Evolutionary conservation across 331 rosid genomes (phyloP).

Genomic region (Quercus tomentella): DNA sequence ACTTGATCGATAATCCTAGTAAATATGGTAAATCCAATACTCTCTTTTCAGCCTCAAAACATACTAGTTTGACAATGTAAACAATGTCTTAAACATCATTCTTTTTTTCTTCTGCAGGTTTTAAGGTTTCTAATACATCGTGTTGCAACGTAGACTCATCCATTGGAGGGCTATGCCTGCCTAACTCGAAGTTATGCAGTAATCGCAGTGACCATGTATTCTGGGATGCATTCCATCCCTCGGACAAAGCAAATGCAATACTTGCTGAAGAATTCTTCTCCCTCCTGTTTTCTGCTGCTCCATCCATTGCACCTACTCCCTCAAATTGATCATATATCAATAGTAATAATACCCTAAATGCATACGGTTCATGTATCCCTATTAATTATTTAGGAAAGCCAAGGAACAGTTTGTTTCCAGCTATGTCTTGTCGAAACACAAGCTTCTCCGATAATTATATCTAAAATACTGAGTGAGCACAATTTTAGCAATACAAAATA

Average conservation of each 20-base stretch:
- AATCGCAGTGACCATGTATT: constrained; percentile 69
- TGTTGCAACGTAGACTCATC: constrained; percentile 83
- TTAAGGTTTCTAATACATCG: constrained; percentile 70
- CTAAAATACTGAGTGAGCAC: too few species aligned
- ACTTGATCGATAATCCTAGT: constrained; percentile 53
- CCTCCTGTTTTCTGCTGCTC: constrained; percentile 21
- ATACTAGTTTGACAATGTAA: not conserved
- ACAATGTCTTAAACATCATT: not conserved
- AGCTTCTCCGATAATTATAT: too few species aligned
- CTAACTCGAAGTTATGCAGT: constrained; percentile 63
- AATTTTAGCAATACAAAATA: too few species aligned
- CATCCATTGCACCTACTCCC: constrained; percentile 39
- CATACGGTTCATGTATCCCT: not conserved
- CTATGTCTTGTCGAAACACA: too few species aligned
- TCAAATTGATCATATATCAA: constrained; percentile 9
- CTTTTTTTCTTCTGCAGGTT: constrained; percentile 32
- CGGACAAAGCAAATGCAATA: constrained; percentile 74
- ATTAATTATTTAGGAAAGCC: not conserved
- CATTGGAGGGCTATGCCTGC: constrained; percentile 79
- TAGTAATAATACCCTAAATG: not conserved
- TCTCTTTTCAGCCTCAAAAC: not conserved
- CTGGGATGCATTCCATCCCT: constrained; percentile 94
- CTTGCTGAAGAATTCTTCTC: constrained; percentile 67
- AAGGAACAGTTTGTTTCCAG: too few species aligned
- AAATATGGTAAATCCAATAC: constrained; percentile 39